Percentiles rank a stretch among this genome's conserved stretches.
phyloP scores from a whole-genome alignment of 2,329 filamentous ascomycete species.

The Zopfia rhizophila region DNA sequence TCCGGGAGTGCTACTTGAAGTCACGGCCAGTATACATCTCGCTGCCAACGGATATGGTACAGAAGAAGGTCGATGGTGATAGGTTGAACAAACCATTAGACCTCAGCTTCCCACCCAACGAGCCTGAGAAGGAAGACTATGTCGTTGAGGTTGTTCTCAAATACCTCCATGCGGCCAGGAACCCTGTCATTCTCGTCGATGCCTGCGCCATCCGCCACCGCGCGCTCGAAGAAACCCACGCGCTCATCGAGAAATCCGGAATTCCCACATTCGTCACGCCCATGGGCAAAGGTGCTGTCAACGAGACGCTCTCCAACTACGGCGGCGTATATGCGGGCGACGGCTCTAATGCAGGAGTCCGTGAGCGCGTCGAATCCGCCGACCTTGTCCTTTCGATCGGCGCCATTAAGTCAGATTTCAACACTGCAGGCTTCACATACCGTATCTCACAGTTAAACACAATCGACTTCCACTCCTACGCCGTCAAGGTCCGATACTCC shows the following conservation, averaged over 20 bases:
- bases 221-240: constrained; percentile 76
- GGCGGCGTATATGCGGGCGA: constrained; percentile 88
- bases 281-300: constrained; percentile 87
- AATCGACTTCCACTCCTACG: constrained; percentile 82
- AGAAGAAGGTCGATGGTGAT: constrained; percentile 78
- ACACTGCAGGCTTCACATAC: constrained; percentile 85
- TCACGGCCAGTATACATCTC: constrained; percentile 86
- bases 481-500: constrained; percentile 78
- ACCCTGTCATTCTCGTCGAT: constrained; percentile 83
- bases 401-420: constrained; percentile 79
- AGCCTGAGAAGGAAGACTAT: constrained; percentile 78
- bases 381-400: constrained; percentile 79
- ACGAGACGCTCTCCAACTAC: constrained; percentile 79
- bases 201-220: constrained; percentile 83
- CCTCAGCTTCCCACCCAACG: constrained; percentile 71
- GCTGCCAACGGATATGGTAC: constrained; percentile 82
- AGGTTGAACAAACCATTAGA: constrained; percentile 77
- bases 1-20: constrained; percentile 77
- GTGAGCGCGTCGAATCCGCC: constrained; percentile 71
- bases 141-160: constrained; percentile 83
- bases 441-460: constrained; percentile 78
- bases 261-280: constrained; percentile 88
- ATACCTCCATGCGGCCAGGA: constrained; percentile 76
- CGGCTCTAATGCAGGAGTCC: constrained; percentile 73
- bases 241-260: constrained; percentile 75